Evolutionary conservation across 768 basidiomycete genomes (phyloP).

Genomic region (Auricularia sp.): DNA sequence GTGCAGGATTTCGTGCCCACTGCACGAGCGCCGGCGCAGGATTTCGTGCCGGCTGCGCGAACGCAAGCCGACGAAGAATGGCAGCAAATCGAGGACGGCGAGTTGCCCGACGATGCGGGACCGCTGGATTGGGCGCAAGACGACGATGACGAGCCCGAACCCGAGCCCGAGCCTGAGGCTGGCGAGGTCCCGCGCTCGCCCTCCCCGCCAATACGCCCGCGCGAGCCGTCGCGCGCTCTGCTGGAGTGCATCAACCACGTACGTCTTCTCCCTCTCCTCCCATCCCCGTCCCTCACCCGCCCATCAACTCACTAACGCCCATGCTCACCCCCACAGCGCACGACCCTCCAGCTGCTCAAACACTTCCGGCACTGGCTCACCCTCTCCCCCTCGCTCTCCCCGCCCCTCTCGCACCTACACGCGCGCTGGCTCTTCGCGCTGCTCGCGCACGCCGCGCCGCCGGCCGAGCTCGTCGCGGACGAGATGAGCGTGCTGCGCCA

Average conservation of each 20-base stretch:
- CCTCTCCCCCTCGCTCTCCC: conserved; percentile 10
- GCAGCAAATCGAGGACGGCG: too few species aligned
- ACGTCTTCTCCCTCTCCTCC: conserved; percentile 15
- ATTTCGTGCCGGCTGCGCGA: too few species aligned
- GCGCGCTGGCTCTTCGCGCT: conserved; percentile 72
- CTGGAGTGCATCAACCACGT: conserved; percentile 61
- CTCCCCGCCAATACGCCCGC: conserved; percentile 12
- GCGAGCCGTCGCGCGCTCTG: conserved; percentile 49
- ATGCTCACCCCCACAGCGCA: conserved; percentile 33
- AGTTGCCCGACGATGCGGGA: not conserved
- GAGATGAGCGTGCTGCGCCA: not conserved
- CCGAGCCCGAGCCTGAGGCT: not conserved
- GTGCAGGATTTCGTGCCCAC: not conserved
- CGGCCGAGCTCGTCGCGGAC: not conserved
- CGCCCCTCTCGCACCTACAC: conserved; percentile 27
- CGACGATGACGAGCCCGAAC: not conserved
- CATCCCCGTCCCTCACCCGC: too few species aligned
- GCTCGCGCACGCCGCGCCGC: conserved; percentile 52
- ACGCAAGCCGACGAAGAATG: too few species aligned
- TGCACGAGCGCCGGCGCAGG: too few species aligned
- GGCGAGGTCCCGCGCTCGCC: not conserved
- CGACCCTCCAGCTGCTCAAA: conserved; percentile 67
- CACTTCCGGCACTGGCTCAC: conserved; percentile 80
- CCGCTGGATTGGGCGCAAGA: not conserved
- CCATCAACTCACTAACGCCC: too few species aligned